Evolutionary conservation across 371 early-diverging fungal genomes (phyloP), one percentile per base, ranked within the genome.

Genomic region (Mucor saturninus): DNA sequence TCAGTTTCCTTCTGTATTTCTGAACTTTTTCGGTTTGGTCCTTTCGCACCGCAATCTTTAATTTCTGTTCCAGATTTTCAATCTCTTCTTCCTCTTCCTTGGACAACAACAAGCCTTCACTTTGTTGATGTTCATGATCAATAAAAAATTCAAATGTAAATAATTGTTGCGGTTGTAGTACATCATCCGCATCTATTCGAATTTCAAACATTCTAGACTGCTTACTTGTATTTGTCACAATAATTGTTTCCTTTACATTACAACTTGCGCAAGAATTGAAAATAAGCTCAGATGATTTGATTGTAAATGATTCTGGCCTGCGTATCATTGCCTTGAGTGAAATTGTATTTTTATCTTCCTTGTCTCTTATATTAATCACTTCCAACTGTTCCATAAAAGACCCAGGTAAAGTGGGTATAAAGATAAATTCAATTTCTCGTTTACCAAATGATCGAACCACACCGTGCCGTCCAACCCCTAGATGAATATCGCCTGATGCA

Each of bases 41-140:
- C 72, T 98, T 98, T 37, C 97, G 84, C 40, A 79, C 80, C 0
- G 97, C 97, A 68, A 98, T 98, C 76, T 98, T 98, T 45, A 97
- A 82, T 75, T 98, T 98, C 64, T 98, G 98, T 74, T 97, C 95
- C 57, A 97, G 65, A 55, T 86, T 82, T 83, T 98, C 98, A 39
- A 98, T 93, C 69, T 94, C 85, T 72, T 98, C 98, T 79, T 95
- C 94, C 51, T 86, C 86, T 51, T 93, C 94, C 59, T 90, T 84
- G 15, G 89, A 79, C 9, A 93, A 75, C 73, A 51, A 71, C 77
- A 15, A 82, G 84, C 8, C 4, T 26, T 39, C 40, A 1, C n/a
- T 21, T 32, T 63, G 56, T 21, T 50, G 50, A 50, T 50, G 6
- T 9, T 21, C 50, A 50, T 50, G 51, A 40, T 46, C 28, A 35